Evolutionary conservation across 1,284 basidiomycete species (phyloP), one percentile per base, ranked within the genome.

Genomic region (Anthracocystis panici-leucophaei): DNA sequence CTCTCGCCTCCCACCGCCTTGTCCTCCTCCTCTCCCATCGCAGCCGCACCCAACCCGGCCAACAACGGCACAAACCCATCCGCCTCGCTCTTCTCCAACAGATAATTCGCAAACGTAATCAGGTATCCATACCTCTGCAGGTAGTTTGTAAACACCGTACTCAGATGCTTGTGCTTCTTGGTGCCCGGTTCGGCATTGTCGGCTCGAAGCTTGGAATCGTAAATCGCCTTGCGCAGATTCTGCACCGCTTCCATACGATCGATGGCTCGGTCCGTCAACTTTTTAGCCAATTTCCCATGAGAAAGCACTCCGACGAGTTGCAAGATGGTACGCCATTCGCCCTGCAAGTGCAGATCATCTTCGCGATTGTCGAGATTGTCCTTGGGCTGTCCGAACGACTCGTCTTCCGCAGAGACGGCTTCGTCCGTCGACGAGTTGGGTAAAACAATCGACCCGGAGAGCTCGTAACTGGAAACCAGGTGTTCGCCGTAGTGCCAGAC

Each of bases 321-420:
- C 46, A 99, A 87, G 66, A 99, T 97, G 3, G 91, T 93, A 87
- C 97, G 97, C 88, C 97, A 99, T 84, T 99, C 96, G 53, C 96
- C 96, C 92, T 81, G 42, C 25, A 84, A 65, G 57, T 78, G 84
- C 12, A 86, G 79, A 44, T 86, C 83, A 12, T 84, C 80, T 41
- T 86, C 84, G 21, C 83, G 75, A 16, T 81, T 79, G 62, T 85
- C 84, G 60, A 70, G 63, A 14, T 56, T 68, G 48, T 77, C 71
- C 46, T 65, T 80, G 63, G 57, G 66, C 42, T 67, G 62, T 2
- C 75, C 64, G 29, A 77, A 70, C 5, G 55, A 50, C 44, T 63
- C 70, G 16, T 73, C 75, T 31, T 74, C 75, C 1, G 42, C 42
- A 11, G 14, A 23, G 27, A 45, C 42, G 1, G 42, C 20, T 14